A percentile compares a stretch with the other conserved stretches of the same genome.
Conservation (phyloP, 495 filamentous ascomycete species). For the Penicillium argentinense region DNA sequence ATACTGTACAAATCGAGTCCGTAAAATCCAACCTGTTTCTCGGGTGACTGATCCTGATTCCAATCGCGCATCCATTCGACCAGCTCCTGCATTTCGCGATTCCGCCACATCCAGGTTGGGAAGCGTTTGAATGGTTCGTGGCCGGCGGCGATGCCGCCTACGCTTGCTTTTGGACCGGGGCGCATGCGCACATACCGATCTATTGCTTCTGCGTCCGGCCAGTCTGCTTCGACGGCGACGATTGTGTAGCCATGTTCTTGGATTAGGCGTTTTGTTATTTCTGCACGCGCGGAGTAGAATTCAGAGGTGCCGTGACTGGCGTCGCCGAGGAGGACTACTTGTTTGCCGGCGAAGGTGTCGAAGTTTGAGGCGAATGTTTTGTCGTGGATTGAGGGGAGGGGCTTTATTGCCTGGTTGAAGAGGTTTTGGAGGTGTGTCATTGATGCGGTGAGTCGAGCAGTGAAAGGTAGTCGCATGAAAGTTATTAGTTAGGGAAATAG, state of each 20-base stretch:
- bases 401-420: slow-evolving; percentile 37
- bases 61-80: slow-evolving; percentile 56
- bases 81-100: slow-evolving; percentile 53
- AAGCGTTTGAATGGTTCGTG: slow-evolving; percentile 53
- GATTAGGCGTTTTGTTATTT: slow-evolving; percentile 56
- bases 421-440: slow-evolving; percentile 36
- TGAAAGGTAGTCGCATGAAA: slow-evolving; percentile 10
- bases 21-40: slow-evolving; percentile 50
- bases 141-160: slow-evolving; percentile 27
- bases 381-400: slow-evolving; percentile 39
- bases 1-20: slow-evolving; percentile 58
- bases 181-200: slow-evolving; percentile 57
- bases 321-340: slow-evolving; percentile 56
- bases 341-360: slow-evolving; percentile 41
- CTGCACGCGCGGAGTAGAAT: slow-evolving; percentile 56
- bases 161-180: slow-evolving; percentile 34
- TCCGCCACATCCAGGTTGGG: slow-evolving; percentile 65
- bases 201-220: slow-evolving; percentile 57
- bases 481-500: not conserved
- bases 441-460: slow-evolving; percentile 2
- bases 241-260: slow-evolving; percentile 54
- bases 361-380: slow-evolving; percentile 41
- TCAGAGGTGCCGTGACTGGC: slow-evolving; percentile 60
- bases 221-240: slow-evolving; percentile 59
- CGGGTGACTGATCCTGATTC: slow-evolving; percentile 34